phyloP scores from a whole-genome alignment of 2,329 filamentous ascomycete genomes.

The Colletotrichum paranaense region DNA sequence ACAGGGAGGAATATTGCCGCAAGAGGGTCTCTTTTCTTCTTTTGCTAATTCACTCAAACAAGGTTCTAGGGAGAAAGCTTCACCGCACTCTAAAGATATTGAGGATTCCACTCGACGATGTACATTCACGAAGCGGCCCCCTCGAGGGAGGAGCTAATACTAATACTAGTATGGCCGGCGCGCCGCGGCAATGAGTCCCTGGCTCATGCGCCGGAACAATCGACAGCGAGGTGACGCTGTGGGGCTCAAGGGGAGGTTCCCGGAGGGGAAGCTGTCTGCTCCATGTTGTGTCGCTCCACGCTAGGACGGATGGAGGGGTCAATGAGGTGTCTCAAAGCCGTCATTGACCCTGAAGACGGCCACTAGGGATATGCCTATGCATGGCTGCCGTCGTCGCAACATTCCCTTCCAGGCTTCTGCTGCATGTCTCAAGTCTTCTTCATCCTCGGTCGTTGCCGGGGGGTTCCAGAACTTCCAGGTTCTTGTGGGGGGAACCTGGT shows the following conservation, averaged over 20 bases:
- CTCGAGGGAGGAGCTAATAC: constrained; percentile 25
- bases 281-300: constrained; percentile 2
- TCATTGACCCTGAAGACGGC: constrained; percentile 30
- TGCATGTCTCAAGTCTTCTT: constrained; percentile 28
- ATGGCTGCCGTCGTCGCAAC: neutral
- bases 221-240: constrained; percentile 30
- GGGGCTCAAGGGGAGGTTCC: constrained; percentile 10
- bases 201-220: constrained; percentile 32
- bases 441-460: constrained; percentile 24
- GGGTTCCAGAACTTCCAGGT: neutral
- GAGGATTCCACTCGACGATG: constrained; percentile 14
- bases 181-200: constrained; percentile 30
- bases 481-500: constrained; percentile 15
- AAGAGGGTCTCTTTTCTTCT: constrained; percentile 10
- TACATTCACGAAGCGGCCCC: constrained; percentile 12
- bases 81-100: constrained; percentile 16
- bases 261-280: neutral
- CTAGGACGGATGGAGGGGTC: constrained; percentile 17
- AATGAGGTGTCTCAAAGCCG: constrained; percentile 8
- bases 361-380: constrained; percentile 11
- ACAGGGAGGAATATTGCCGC: constrained; percentile 27
- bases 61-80: constrained; percentile 31
- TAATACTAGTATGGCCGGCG: constrained; percentile 26
- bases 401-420: neutral
- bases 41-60: constrained; percentile 15